Evolutionary conservation across 306 rosid genomes (phyloP).

Genomic region (Trichosanthes truncata): DNA sequence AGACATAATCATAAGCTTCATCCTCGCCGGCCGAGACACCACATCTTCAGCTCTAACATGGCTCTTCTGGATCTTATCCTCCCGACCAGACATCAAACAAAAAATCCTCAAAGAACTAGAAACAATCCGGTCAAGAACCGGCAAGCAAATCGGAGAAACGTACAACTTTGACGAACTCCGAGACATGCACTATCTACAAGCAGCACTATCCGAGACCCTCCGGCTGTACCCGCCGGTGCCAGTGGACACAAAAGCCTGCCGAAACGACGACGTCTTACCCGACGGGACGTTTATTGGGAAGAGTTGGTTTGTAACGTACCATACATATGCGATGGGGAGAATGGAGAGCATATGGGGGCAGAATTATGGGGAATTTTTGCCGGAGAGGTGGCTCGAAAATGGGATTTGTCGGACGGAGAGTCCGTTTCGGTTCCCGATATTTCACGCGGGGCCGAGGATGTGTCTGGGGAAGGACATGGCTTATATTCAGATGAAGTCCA

Average conservation of each 20-base stretch:
- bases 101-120: slow-evolving; percentile 28
- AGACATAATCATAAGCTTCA: slow-evolving; percentile 48
- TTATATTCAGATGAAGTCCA: slow-evolving; percentile 71
- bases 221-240: slow-evolving; percentile 70
- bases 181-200: slow-evolving; percentile 64
- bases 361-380: slow-evolving; percentile 26
- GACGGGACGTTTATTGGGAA: slow-evolving; percentile 44
- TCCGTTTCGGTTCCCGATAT: slow-evolving; percentile 42
- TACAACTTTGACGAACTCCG: slow-evolving; percentile 41
- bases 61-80: slow-evolving; percentile 63
- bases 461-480: slow-evolving; percentile 73
- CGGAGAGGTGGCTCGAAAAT: slow-evolving; percentile 64
- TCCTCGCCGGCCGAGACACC: slow-evolving; percentile 66
- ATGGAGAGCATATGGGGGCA: slow-evolving; percentile 68
- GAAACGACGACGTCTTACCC: slow-evolving; percentile 42
- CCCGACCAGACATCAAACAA: slow-evolving; percentile 17
- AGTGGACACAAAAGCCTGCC: slow-evolving; percentile 29
- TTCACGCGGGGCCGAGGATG: slow-evolving; percentile 63
- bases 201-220: slow-evolving; percentile 49
- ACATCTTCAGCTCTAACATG: slow-evolving; percentile 59
- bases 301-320: slow-evolving; percentile 46
- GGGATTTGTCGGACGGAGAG: slow-evolving; percentile 32
- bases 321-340: slow-evolving; percentile 70
- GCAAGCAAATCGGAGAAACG: slow-evolving; percentile 10
- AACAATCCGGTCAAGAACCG: slow-evolving; percentile 12